These are phyloP conservation scores for Panaeolus papilionaceus DNA, from an alignment of 768 basidiomycete species.

Conservation along the genomic window DNA sequence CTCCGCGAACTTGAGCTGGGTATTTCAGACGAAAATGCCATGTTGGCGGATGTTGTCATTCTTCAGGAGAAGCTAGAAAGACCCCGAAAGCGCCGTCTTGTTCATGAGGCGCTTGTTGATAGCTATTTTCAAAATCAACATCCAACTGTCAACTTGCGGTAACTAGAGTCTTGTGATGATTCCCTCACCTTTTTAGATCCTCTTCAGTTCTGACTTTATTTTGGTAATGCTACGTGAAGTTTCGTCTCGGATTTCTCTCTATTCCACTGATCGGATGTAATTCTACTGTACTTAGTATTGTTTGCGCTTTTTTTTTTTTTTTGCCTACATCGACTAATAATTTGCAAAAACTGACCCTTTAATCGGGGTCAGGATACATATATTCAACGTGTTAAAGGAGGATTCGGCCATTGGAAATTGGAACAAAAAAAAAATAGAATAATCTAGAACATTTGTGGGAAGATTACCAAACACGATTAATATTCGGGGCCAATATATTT, in stretches of 20 bases:
- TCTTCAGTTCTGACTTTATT: no score
- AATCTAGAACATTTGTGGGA: neutral
- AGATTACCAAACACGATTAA: constrained; percentile 6
- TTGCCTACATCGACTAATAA: no score
- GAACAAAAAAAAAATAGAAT: neutral
- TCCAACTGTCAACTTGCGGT: neutral
- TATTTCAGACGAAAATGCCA: neutral
- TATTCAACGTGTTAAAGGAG: no score
- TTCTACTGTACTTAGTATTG: no score
- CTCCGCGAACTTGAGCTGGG: neutral
- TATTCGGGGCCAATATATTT: constrained; percentile 10
- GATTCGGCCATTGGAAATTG: neutral
- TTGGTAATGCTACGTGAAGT: no score
- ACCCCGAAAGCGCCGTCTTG: neutral
- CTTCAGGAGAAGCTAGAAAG: neutral
- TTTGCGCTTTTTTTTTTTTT: no score
- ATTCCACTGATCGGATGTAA: no score
- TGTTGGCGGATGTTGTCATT: neutral
- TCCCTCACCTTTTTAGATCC: no score
- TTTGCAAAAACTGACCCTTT: no score
- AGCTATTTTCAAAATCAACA: neutral
- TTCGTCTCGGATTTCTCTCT: no score
- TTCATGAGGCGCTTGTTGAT: neutral
- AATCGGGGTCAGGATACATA: no score
- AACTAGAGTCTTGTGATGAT: no score